A percentile compares a stretch with the other conserved stretches of the same genome.
Evolutionary conservation across 768 basidiomycete species (phyloP).

Genomic region (Boletus pseudo-olivaceus): DNA sequence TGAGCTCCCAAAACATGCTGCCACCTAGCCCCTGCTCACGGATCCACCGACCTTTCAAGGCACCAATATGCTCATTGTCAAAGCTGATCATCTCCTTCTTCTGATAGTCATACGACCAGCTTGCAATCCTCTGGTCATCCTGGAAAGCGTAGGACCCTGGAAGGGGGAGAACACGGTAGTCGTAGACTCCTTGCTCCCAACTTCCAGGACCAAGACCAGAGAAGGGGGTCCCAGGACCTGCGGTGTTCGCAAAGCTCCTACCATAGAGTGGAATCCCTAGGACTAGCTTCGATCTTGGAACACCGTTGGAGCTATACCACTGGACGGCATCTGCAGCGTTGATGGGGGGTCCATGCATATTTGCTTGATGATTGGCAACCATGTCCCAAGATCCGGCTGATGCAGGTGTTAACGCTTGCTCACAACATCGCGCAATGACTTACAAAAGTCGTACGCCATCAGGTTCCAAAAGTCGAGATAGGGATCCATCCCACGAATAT

Average conservation of each 20-base stretch:
- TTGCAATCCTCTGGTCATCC: constrained; percentile 67
- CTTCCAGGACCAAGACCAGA: constrained; percentile 81
- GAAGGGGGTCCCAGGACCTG: constrained; percentile 78
- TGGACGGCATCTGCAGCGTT: constrained; percentile 62
- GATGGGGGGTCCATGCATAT: constrained; percentile 65
- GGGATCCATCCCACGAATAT: constrained; percentile 79
- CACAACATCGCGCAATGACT: constrained; percentile 20
- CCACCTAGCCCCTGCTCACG: constrained; percentile 73
- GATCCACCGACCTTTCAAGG: constrained; percentile 81
- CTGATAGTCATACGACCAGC: constrained; percentile 77
- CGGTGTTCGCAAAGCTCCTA: constrained; percentile 81
- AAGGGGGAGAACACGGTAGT: constrained; percentile 86
- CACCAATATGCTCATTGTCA: constrained; percentile 66
- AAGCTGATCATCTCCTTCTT: constrained; percentile 82
- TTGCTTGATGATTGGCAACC: constrained; percentile 80
- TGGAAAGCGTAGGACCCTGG: constrained; percentile 62
- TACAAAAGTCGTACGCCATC: constrained; percentile 90
- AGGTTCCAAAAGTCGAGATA: constrained; percentile 96
- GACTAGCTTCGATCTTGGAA: constrained; percentile 75
- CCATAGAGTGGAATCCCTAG: constrained; percentile 94
- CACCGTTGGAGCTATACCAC: constrained; percentile 69
- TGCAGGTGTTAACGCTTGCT: constrained; percentile 7
- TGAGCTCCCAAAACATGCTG: constrained; percentile 93
- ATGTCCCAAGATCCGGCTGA: constrained; percentile 76
- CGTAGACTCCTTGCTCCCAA: constrained; percentile 91